Evolutionary conservation across 2,329 filamentous ascomycete genomes (phyloP), one percentile per base, ranked within the genome.

Genomic region (Stemphylium lycopersici): DNA sequence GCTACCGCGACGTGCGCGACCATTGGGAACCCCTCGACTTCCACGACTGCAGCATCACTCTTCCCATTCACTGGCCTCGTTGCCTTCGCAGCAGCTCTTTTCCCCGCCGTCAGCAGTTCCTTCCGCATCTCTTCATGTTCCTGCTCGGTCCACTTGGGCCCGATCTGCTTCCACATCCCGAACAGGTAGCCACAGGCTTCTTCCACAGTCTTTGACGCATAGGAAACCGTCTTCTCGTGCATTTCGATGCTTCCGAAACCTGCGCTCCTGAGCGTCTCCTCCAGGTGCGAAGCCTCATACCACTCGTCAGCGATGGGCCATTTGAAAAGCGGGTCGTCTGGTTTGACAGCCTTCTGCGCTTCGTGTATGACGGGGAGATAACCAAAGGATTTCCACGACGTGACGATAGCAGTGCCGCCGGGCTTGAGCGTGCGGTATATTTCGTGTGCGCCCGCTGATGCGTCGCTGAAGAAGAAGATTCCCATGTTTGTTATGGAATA

Each of bases 401-500:
- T 61, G 11, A 77, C 65, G 2, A 75, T 55, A 2, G 77, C 76
- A 0, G 65, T 62, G 3, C 77, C 75, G 11, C 66, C 73, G 3
- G 68, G 66, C 15, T 67, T 59, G 6, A 78, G 68, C 0, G 76
- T 78, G 13, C 77, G 70, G 42, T 63, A 61, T 8, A 78, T 69
- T 46, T 78, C 74, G 0, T 24, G 36, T 2, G 58, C 58, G 2
- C 55, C 60, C 2, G 61, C 58, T 0, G 66, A 69, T 7, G 67
- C 72, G 11, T 62, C 61, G 1, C 52, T 22, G 44, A 73, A 76
- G 52, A 74, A 73, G 16, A 75, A 55, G 26, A 78, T 67, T 3
- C 75, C 75, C 40, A 77, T 67, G 58, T 74, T 77, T 3, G 74
- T 78, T 52, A 79, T 62, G 4, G 63, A 68, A 55, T 76, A 72